phyloP scores from a whole-genome alignment of 805 yeast genomes.

The Zygotorulaspora chibaensis region DNA sequence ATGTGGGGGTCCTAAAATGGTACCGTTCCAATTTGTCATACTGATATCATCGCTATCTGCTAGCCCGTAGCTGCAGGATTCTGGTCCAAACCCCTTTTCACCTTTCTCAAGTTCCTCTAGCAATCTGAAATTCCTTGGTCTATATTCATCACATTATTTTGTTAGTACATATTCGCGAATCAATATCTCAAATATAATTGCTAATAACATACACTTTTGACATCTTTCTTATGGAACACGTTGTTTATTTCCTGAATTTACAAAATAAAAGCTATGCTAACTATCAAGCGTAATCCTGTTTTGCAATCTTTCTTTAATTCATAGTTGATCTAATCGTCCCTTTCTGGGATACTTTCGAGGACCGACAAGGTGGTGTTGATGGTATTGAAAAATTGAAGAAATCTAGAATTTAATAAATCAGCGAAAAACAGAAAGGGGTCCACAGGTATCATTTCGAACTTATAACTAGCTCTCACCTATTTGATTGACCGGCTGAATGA shows the following conservation, averaged over 20 bases:
- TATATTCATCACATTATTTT: constrained; percentile 2
- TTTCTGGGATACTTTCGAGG: neutral
- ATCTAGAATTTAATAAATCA: neutral
- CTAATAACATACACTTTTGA: constrained; percentile 43
- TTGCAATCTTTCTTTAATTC: neutral
- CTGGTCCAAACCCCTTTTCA: constrained; percentile 95
- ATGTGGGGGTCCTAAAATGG: constrained; percentile 96
- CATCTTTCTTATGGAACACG: constrained; percentile 22
- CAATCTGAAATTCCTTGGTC: constrained; percentile 89
- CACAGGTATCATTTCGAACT: too few species aligned
- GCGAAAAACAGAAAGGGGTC: neutral
- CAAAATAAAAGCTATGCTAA: neutral
- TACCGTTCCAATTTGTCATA: constrained; percentile 97
- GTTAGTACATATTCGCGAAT: neutral
- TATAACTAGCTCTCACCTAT: neutral
- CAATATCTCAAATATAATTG: neutral
- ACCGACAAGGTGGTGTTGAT: neutral
- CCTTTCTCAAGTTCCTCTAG: constrained; percentile 97
- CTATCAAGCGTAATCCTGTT: neutral
- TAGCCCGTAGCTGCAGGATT: constrained; percentile 92
- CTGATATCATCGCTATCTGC: constrained; percentile 85
- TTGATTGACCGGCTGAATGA: constrained; percentile 10
- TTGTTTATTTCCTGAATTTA: too few species aligned
- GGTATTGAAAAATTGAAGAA: neutral
- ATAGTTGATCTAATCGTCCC: neutral